phyloP scores from a whole-genome alignment of 805 yeast species.

The Lachancea meyersii region DNA sequence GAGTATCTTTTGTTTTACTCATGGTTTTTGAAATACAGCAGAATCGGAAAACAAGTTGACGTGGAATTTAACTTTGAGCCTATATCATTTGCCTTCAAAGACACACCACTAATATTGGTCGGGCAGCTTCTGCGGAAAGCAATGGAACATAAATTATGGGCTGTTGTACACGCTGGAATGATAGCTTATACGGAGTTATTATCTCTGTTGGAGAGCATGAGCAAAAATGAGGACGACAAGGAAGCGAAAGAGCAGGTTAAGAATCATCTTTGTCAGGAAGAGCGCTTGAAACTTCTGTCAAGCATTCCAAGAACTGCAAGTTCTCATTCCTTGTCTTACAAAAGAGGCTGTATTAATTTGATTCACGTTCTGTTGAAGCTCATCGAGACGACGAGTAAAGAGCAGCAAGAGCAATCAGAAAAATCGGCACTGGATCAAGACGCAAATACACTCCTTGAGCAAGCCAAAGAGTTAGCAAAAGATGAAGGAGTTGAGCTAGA shows the following conservation, averaged over 20 bases:
- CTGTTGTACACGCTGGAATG: slow-evolving; percentile 64
- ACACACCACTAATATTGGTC: slow-evolving; percentile 52
- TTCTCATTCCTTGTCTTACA: slow-evolving; percentile 56
- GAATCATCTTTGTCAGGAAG: slow-evolving; percentile 64
- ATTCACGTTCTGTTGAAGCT: slow-evolving; percentile 60
- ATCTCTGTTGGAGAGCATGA: slow-evolving; percentile 38
- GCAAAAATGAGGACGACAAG: slow-evolving; percentile 36
- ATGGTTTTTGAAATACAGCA: slow-evolving; percentile 73
- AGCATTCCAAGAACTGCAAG: slow-evolving; percentile 57
- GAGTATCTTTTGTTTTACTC: slow-evolving; percentile 56
- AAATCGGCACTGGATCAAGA: slow-evolving; percentile 13
- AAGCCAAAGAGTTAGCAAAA: slow-evolving; percentile 35
- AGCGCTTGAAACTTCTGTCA: slow-evolving; percentile 47
- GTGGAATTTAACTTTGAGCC: slow-evolving; percentile 31
- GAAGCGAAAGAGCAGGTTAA: slow-evolving; percentile 52
- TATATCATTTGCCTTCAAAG: slow-evolving; percentile 54
- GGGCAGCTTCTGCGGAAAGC: slow-evolving; percentile 36
- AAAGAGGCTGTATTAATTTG: slow-evolving; percentile 55
- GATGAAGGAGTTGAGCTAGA: slow-evolving; percentile 28
- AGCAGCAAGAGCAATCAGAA: slow-evolving; percentile 11
- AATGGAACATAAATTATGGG: slow-evolving; percentile 42
- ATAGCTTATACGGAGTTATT: slow-evolving; percentile 61
- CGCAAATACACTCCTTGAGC: neutral
- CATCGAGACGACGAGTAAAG: slow-evolving; percentile 39
- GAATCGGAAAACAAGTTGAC: slow-evolving; percentile 32